Base-by-base conservation (phyloP, 257 asterid species). In the Plantago major region DNA sequence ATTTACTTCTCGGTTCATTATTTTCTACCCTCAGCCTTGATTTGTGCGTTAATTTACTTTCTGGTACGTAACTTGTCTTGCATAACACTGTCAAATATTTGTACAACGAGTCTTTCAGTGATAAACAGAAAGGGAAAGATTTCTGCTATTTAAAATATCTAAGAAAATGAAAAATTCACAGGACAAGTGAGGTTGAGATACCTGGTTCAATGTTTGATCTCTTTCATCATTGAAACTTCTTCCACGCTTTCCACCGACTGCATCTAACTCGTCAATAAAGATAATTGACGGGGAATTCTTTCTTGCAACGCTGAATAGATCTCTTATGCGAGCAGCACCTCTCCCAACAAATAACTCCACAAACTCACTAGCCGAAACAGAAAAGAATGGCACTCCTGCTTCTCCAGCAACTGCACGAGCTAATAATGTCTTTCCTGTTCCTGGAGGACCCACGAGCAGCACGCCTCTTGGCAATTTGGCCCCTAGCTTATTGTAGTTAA, bases 361-460 rank as follows among this genome's bases (percentile, higher is more conserved):
- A 79, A 93, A 93, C 69, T 93, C 97, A 76, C 99, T 93, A 15
- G 99, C 99, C 46, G 96, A 89, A 78, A 93, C 99, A 6, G 97
- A 79, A 71, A 80, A 93, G 67, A 93, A 93, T 3, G 99, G 99
- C 5, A 93, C 91, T 42, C 94, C 94, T 13, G 99, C 95, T 79
- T 93, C 96, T 64, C 97, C 99, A 49, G 96, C 96, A 53, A 93
- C 99, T 30, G 99, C 99, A 64, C 97, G 97, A 63, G 96, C 99
- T 48, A 93, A 78, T 58, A 93, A 78, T 3, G 97, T 89, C 77
- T 93, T 93, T 22, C 99, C 96, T 4, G 97, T 89, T 58, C 97
- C 99, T 13, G 99, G 99, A 30, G 97, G 99, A 44, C 99, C 99
- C n/a, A 89, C 96, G 15, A 93, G 96, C 51, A 93, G 85, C 71